phyloP scores from a whole-genome alignment of 345 rosid genomes.

The Abelmoschus esculentus region DNA sequence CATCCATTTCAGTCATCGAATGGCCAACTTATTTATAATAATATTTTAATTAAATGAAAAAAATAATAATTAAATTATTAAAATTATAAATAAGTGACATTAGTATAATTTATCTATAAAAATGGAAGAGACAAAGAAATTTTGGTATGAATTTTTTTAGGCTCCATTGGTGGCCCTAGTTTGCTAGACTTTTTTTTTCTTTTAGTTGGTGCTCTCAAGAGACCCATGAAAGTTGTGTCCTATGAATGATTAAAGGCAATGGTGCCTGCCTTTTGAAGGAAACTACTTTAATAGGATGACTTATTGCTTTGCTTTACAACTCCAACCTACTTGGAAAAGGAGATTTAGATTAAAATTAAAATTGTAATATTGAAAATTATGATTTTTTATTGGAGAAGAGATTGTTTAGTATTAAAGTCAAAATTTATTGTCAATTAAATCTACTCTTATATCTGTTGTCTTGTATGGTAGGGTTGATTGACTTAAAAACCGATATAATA shows the following conservation, averaged over 20 bases:
- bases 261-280: slow-evolving; percentile 31
- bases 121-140: too few relatives aligned
- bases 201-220: not conserved
- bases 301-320: slow-evolving; percentile 13
- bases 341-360: not conserved
- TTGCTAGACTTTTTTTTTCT: not conserved
- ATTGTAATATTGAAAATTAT: not conserved
- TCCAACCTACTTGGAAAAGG: not conserved
- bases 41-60: too few relatives aligned
- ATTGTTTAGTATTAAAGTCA: too few relatives aligned
- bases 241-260: slow-evolving; percentile 24
- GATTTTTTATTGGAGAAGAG: not conserved
- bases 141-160: not conserved
- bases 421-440: not conserved
- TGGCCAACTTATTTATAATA: too few relatives aligned
- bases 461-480: too few relatives aligned
- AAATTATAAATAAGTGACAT: too few relatives aligned
- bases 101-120: too few relatives aligned
- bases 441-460: not conserved
- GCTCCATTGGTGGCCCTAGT: not conserved
- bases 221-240: not conserved
- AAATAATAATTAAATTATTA: too few relatives aligned
- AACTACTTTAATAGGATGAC: slow-evolving; percentile 29
- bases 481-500: too few relatives aligned
- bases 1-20: too few relatives aligned